phyloP scores from a whole-genome alignment of 1,139 yeast genomes.

The Yamadazyma spencermartinsiae region DNA sequence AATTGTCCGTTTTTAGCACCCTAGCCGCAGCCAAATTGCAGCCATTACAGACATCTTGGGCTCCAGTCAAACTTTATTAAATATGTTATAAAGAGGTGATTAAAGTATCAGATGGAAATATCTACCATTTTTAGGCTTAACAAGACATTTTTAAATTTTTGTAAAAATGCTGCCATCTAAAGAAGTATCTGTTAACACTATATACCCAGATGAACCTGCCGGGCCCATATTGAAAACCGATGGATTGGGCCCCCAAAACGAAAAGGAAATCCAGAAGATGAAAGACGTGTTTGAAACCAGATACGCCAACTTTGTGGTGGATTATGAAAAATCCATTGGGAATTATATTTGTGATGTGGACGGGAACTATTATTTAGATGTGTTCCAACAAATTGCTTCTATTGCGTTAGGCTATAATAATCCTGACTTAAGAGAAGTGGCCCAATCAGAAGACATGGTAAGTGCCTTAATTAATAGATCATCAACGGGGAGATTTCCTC shows the following conservation, averaged over 20 bases:
- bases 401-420: constrained; percentile 79
- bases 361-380: constrained; percentile 67
- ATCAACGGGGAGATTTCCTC: constrained; percentile 76
- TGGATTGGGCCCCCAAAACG: constrained; percentile 64
- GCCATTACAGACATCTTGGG: too few relatives aligned
- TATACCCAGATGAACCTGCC: constrained; percentile 7
- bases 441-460: constrained; percentile 63
- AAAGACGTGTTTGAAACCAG: constrained; percentile 61
- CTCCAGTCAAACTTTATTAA: too few relatives aligned
- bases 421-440: constrained; percentile 63
- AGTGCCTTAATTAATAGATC: constrained; percentile 74
- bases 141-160: too few relatives aligned
- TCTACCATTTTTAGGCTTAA: background rate
- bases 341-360: constrained; percentile 73
- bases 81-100: background rate
- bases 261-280: constrained; percentile 44
- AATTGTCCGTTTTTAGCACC: background rate
- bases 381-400: constrained; percentile 77
- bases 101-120: background rate
- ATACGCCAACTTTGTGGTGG: constrained; percentile 68
- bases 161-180: constrained; percentile 6
- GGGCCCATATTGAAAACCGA: constrained; percentile 18
- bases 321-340: constrained; percentile 66
- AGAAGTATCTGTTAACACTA: constrained; percentile 1
- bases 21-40: background rate